These are phyloP conservation scores for Catharanthus roseus DNA, from an alignment of 257 asterid species.

Conservation along the genomic window DNA sequence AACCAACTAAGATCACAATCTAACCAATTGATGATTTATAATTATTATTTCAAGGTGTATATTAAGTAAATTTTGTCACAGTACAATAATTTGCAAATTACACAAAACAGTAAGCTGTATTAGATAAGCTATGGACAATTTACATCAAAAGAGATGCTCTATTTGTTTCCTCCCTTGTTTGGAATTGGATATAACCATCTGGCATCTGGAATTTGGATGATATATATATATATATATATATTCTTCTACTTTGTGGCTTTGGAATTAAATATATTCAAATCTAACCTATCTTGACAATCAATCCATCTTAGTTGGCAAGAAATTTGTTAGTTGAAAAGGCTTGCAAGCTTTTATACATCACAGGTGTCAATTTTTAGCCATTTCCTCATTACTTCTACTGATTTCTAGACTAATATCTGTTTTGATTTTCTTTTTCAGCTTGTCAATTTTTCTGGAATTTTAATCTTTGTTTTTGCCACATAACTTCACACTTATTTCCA, in stretches of 20 bases:
- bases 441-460: background rate
- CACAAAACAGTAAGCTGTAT: no score
- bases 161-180: background rate
- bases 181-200: background rate
- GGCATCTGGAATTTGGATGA: background rate
- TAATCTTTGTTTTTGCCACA: no score
- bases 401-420: background rate
- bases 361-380: background rate
- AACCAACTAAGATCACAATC: no score
- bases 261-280: background rate
- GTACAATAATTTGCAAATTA: no score
- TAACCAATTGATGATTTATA: no score
- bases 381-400: background rate
- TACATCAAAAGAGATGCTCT: no score
- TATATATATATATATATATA: no score
- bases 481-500: no score
- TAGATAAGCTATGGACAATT: no score
- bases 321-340: background rate
- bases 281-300: background rate
- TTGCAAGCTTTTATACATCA: background rate
- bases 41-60: no score
- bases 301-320: background rate
- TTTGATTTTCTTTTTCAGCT: no score
- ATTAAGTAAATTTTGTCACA: background rate
- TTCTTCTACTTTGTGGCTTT: no score